Conservation (phyloP, 371 early-diverging fungal genomes). For the Rhizopus stolonifer region DNA sequence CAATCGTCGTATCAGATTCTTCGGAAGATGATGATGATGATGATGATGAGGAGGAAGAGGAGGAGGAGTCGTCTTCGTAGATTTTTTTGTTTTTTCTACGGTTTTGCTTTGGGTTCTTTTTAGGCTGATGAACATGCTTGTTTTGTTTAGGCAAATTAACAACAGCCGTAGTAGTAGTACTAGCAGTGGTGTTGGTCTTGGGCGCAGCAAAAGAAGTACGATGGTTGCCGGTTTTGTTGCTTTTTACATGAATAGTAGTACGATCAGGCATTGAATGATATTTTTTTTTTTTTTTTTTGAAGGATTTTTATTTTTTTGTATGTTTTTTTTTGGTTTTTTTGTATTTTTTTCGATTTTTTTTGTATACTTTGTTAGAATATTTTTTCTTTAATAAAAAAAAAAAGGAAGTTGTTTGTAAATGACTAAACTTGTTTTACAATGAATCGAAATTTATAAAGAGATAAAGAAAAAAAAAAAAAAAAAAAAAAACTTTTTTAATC, state of each 20-base stretch:
- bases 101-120: constrained; percentile 11
- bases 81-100: constrained; percentile 14
- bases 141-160: constrained; percentile 1
- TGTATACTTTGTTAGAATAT: constrained; percentile 10
- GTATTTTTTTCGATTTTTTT: too few species aligned
- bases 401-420: background rate
- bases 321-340: too few species aligned
- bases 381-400: constrained; percentile 3
- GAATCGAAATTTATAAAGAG: constrained; percentile 1
- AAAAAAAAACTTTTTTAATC: constrained; percentile 1
- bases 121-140: constrained; percentile 12
- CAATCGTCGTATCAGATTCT: constrained; percentile 2
- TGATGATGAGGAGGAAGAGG: constrained; percentile 9
- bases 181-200: constrained; percentile 1
- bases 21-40: constrained; percentile 21
- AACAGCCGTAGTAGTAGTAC: too few species aligned
- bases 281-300: constrained; percentile 10
- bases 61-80: constrained; percentile 7
- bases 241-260: constrained; percentile 15
- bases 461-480: constrained; percentile 4
- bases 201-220: constrained; percentile 9
- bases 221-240: constrained; percentile 5
- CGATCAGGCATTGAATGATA: constrained; percentile 17
- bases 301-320: too few species aligned
- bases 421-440: too few species aligned